These are phyloP conservation scores for Fraxinus dipetala DNA, from an alignment of 305 asterid genomes.

Conservation along the genomic window DNA sequence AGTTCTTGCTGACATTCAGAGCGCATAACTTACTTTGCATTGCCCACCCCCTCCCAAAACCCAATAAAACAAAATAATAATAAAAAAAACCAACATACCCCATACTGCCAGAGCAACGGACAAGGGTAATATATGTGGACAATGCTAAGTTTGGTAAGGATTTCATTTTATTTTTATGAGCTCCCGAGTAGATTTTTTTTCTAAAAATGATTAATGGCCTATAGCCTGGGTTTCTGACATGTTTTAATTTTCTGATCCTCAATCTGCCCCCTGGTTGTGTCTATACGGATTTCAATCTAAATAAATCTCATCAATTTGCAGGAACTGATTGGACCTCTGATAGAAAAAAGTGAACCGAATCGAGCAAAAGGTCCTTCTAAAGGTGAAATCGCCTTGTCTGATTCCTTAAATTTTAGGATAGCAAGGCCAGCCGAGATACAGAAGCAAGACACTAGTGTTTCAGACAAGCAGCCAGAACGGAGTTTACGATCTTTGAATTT, in stretches of 20 bases:
- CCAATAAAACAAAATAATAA: not conserved
- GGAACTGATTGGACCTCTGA: constrained; percentile 58
- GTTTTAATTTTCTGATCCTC: constrained; percentile 2
- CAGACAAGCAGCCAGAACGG: constrained; percentile 33
- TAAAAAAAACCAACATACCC: not conserved
- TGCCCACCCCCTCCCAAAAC: not conserved
- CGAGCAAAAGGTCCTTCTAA: constrained; percentile 44
- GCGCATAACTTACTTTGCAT: not conserved
- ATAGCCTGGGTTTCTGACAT: constrained; percentile 14
- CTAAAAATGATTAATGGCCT: not conserved
- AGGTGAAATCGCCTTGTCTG: constrained; percentile 49
- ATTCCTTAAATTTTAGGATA: constrained; percentile 53
- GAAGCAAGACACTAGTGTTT: constrained; percentile 31
- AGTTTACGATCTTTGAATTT: constrained; percentile 35
- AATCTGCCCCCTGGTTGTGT: constrained; percentile 4
- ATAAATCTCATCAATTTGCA: constrained; percentile 34
- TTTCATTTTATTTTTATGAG: not conserved
- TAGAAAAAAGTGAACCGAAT: constrained; percentile 36
- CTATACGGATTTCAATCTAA: not conserved
- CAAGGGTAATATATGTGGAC: not conserved
- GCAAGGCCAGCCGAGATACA: constrained; percentile 49
- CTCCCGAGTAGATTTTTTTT: not conserved
- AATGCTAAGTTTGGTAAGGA: not conserved
- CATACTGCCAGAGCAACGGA: not conserved
- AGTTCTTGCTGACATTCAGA: not conserved